Percentiles rank a stretch among this genome's conserved stretches.
These are phyloP conservation scores for Penicillium sp. DNA, from an alignment of 2,329 filamentous ascomycete species.

Conservation along the genomic window DNA sequence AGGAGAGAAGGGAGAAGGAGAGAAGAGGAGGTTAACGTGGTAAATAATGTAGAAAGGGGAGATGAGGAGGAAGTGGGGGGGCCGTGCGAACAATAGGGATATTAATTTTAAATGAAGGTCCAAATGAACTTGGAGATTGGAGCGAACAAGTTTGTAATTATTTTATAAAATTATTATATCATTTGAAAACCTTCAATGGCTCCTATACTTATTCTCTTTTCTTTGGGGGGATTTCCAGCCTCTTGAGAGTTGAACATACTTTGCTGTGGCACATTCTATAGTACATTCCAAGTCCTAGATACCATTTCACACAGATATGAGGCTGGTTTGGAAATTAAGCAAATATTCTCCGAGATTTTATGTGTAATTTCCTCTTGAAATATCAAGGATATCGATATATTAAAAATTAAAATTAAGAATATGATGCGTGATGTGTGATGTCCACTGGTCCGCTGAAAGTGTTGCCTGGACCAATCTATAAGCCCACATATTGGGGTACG, in stretches of 20 bases:
- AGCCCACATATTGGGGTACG: background rate
- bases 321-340: conserved; percentile 15
- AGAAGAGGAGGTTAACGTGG: conserved; percentile 6
- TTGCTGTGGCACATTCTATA: conserved; percentile 22
- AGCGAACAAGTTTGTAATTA: background rate
- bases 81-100: conserved; percentile 16
- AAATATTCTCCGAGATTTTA: conserved; percentile 4
- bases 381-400: background rate
- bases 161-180: background rate
- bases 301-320: background rate
- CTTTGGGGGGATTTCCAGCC: conserved; percentile 15
- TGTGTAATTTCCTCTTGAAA: background rate
- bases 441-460: background rate
- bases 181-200: background rate
- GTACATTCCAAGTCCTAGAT: conserved; percentile 25
- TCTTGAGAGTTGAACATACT: conserved; percentile 19
- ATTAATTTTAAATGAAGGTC: conserved; percentile 8
- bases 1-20: conserved; percentile 7
- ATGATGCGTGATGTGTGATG: conserved; percentile 1
- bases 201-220: conserved; percentile 21
- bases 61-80: conserved; percentile 9
- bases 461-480: background rate
- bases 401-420: background rate
- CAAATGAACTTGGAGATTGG: background rate
- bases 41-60: conserved; percentile 21